These are phyloP conservation scores for Penicillium argentinense DNA, from an alignment of 495 filamentous ascomycete genomes.

Conservation along the genomic window DNA sequence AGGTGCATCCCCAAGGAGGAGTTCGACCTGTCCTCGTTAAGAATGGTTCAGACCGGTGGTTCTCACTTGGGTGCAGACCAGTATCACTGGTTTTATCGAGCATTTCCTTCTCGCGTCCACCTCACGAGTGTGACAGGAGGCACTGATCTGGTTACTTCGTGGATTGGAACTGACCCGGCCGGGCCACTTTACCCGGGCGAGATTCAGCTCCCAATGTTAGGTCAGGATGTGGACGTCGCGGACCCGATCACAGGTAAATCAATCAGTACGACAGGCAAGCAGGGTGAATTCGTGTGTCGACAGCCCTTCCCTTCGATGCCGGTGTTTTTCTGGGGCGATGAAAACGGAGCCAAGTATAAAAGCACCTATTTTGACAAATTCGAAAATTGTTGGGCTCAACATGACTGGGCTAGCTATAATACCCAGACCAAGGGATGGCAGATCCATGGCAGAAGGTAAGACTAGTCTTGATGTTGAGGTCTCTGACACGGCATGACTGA, in stretches of 20 bases:
- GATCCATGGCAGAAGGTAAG: slow-evolving; percentile 67
- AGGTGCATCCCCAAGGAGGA: slow-evolving; percentile 55
- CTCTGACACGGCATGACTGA: neutral
- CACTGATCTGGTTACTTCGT: slow-evolving; percentile 70
- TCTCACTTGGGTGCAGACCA: slow-evolving; percentile 67
- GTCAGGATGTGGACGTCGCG: slow-evolving; percentile 61
- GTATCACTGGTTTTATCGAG: slow-evolving; percentile 78
- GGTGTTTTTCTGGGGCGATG: slow-evolving; percentile 66
- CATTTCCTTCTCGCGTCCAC: slow-evolving; percentile 61
- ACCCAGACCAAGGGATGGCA: slow-evolving; percentile 64
- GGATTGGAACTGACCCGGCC: slow-evolving; percentile 64
- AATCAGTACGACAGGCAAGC: slow-evolving; percentile 36
- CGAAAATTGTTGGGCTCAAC: slow-evolving; percentile 62
- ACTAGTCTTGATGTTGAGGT: slow-evolving; percentile 36
- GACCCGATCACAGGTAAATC: slow-evolving; percentile 53
- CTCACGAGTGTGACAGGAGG: slow-evolving; percentile 70
- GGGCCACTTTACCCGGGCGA: slow-evolving; percentile 66
- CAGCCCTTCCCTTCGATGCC: slow-evolving; percentile 69
- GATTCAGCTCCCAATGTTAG: slow-evolving; percentile 60
- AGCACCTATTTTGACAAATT: slow-evolving; percentile 57
- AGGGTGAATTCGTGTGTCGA: slow-evolving; percentile 67
- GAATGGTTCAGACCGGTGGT: slow-evolving; percentile 58
- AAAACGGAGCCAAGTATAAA: slow-evolving; percentile 54
- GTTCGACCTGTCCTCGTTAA: slow-evolving; percentile 56
- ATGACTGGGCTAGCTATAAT: slow-evolving; percentile 59